These are phyloP conservation scores for Aspergillus panamensis DNA, from an alignment of 495 filamentous ascomycete species.

Conservation along the genomic window DNA sequence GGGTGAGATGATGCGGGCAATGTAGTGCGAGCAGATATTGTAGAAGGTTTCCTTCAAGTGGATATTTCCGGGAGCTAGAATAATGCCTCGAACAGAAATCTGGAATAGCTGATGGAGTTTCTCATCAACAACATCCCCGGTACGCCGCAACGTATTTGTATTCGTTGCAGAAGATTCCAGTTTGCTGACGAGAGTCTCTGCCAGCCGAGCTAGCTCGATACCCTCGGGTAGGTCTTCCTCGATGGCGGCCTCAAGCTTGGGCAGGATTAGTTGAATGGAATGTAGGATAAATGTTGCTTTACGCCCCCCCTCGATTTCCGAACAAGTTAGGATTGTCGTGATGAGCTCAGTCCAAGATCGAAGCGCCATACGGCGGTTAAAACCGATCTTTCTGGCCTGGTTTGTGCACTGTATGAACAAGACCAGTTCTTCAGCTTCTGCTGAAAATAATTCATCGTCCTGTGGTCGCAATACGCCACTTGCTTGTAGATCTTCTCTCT, in stretches of 20 bases:
- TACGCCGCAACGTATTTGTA: slow-evolving; percentile 44
- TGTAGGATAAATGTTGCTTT: slow-evolving; percentile 77
- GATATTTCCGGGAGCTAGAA: slow-evolving; percentile 63
- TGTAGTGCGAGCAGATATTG: slow-evolving; percentile 79
- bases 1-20: slow-evolving; percentile 63
- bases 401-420: slow-evolving; percentile 67
- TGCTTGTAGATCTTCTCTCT: slow-evolving; percentile 50
- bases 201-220: slow-evolving; percentile 69
- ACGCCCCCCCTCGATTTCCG: slow-evolving; percentile 63
- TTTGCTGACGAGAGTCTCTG: slow-evolving; percentile 70
- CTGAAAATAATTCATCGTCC: slow-evolving; percentile 54
- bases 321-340: slow-evolving; percentile 71
- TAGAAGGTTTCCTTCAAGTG: slow-evolving; percentile 79
- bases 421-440: slow-evolving; percentile 55
- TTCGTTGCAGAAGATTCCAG: slow-evolving; percentile 55
- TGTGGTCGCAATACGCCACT: slow-evolving; percentile 48
- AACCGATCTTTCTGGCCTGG: slow-evolving; percentile 54
- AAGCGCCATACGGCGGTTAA: slow-evolving; percentile 61
- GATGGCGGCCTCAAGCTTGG: slow-evolving; percentile 74
- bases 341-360: slow-evolving; percentile 79
- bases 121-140: slow-evolving; percentile 75
- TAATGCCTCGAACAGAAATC: slow-evolving; percentile 69
- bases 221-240: slow-evolving; percentile 61
- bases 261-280: slow-evolving; percentile 77
- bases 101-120: slow-evolving; percentile 90